These are phyloP conservation scores for Cordyceps cicadae DNA, from an alignment of 2,329 filamentous ascomycete genomes.

Conservation along the genomic window DNA sequence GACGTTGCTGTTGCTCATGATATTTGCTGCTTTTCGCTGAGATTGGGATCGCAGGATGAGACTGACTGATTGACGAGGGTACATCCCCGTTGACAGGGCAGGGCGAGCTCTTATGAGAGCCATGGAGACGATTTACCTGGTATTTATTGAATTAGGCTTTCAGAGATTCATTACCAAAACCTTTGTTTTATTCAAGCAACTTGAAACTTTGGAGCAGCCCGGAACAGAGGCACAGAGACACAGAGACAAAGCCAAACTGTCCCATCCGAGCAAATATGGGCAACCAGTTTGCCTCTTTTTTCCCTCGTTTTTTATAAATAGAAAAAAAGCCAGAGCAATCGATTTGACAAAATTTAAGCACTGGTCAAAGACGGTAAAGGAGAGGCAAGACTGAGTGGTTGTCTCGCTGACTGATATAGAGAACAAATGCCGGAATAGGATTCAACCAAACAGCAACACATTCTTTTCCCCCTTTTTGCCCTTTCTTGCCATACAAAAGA, in stretches of 20 bases:
- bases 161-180: neutral
- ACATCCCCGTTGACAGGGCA: neutral
- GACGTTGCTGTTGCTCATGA: neutral
- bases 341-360: too few relatives aligned
- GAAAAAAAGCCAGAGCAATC: too few relatives aligned
- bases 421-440: too few relatives aligned
- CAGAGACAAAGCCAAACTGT: neutral
- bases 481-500: too few relatives aligned
- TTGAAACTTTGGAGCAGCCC: neutral
- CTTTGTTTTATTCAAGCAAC: neutral
- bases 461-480: too few relatives aligned
- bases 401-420: too few relatives aligned
- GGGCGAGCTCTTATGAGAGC: neutral
- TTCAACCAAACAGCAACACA: too few relatives aligned
- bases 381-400: too few relatives aligned
- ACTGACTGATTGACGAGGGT: neutral
- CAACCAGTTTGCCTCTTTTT: neutral
- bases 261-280: neutral
- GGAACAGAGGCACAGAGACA: neutral
- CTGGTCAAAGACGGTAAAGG: too few relatives aligned
- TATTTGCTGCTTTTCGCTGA: neutral
- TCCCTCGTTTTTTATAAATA: neutral
- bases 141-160: neutral
- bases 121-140: neutral
- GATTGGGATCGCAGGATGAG: neutral